These are phyloP conservation scores for Serendipita sp. DNA, from an alignment of 1,284 basidiomycete species.

Conservation along the genomic window DNA sequence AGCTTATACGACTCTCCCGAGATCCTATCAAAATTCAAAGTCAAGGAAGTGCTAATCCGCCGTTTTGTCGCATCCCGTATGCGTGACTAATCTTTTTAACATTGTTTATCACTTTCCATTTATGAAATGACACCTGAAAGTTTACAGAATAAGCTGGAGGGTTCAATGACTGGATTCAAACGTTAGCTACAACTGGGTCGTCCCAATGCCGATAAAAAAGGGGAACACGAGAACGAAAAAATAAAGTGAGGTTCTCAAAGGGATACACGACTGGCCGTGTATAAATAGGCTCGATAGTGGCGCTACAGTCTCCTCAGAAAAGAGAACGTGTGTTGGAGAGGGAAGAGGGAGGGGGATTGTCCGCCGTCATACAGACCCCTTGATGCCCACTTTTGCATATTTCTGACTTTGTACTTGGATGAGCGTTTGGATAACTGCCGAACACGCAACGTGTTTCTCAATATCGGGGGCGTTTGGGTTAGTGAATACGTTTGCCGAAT, in stretches of 20 bases:
- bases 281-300: too few species aligned
- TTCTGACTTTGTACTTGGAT: slow-evolving; percentile 52
- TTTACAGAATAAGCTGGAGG: slow-evolving; percentile 8
- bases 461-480: slow-evolving; percentile 42
- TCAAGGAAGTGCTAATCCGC: slow-evolving; percentile 75
- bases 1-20: slow-evolving; percentile 50
- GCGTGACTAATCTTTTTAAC: slow-evolving; percentile 45
- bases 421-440: slow-evolving; percentile 36
- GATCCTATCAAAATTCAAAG: slow-evolving; percentile 54
- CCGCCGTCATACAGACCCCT: slow-evolving; percentile 32
- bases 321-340: neutral
- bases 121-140: too few species aligned
- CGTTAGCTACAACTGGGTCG: too few species aligned
- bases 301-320: neutral
- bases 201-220: neutral
- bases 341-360: neutral
- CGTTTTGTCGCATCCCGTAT: slow-evolving; percentile 85
- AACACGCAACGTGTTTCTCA: slow-evolving; percentile 57
- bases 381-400: slow-evolving; percentile 61
- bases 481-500: slow-evolving; percentile 57
- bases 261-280: slow-evolving; percentile 1
- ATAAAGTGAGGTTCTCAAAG: neutral
- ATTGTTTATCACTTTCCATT: too few species aligned
- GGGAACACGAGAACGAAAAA: neutral
- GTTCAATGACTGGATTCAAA: neutral